Evolutionary conservation across 129 eudicot genomes (phyloP), one percentile per base, ranked within the genome.

Genomic region (Scalesia atractyloides): DNA sequence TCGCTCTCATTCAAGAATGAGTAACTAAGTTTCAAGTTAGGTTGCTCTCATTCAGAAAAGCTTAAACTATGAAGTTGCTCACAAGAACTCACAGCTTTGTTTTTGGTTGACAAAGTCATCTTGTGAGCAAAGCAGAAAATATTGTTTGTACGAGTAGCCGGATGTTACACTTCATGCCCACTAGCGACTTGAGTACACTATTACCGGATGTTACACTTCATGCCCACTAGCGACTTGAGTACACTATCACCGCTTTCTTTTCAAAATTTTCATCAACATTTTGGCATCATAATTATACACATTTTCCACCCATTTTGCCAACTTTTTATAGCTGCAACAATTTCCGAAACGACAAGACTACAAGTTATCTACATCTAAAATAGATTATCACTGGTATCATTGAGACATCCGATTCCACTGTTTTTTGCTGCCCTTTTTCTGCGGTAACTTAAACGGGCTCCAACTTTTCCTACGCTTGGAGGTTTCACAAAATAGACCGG

Each of bases 381-480:
- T 7, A 33, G 10, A 60, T 60, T 60, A 60, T 60, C 34, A 60
- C 30, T 30, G 3, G 43, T 60, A 60, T 60, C 66, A 60, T 30
- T 30, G 66, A 5, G 66, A 64, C 66, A 60, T 60, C 30, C 66
- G 82, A 56, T 67, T 71, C 97, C 97, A 88, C 48, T 86, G 96
- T 52, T 82, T 86, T 84, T 84, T 91, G 17, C 76, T 81, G 26
- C 69, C 61, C 62, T 85, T 91, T 74, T 82, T 94, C 56, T 83
- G 96, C 11, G 87, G 77, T 67, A 90, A 76, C 75, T 90, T 90
- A 84, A 90, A 94, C 2, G 96, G 99, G 61, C 89, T 90, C 99
- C 99, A 93, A 74, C 88, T 93, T 79, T 93, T 93, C 77, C 94
- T 82, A 68, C 93, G 91, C 65, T 89, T 93, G 0, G 97, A 85